Evolutionary conservation across 805 yeast genomes (phyloP), one percentile per base, ranked within the genome.

Genomic region (Saccharomycopsis malanga): DNA sequence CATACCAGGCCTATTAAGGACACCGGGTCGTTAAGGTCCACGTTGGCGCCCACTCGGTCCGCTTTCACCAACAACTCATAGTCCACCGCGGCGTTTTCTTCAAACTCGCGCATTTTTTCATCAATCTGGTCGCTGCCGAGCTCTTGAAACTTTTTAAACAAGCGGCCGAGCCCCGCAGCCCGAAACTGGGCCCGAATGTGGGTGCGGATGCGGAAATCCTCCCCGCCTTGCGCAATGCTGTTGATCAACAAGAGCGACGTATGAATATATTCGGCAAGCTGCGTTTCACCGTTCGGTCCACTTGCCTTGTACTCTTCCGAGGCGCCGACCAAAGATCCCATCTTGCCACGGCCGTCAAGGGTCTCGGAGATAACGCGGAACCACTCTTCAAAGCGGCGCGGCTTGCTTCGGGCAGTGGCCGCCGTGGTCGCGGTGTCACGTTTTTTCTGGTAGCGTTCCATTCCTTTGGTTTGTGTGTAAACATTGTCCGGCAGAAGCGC

Each of bases 261-360:
- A 42, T 82, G 64, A 14, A 83, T 73, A 61, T 85, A 89, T 48
- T 88, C 95, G 50, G 74, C 65, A 22, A 87, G 65, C 47, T 79
- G 76, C 46, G 72, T 72, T 58, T 85, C 91, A 22, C 78, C 73
- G 21, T 64, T 64, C 9, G 61, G 56, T 0, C 79, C 76, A 2
- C 70, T 67, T 4, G 73, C 62, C 49, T 78, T 80, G 45, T 79
- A 73, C 55, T 91, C 97, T 7, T 83, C 93, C 49, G 87, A 81
- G 0, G 96, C 95, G 1, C 97, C 97, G 6, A 91, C 98, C 57
- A 83, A 63, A 0, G 96, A 86, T 9, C 96, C 96, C 74, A 85
- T 72, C 57, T 79, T 83, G 5, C 98, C 98, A 56, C 89, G 74
- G 2, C 96, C 96, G 48, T 80, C 87, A 38, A 87, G 57, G 0